Evolutionary conservation across 2,329 filamentous ascomycete genomes (phyloP).

Genomic region (Fusarium phyllophilum): DNA sequence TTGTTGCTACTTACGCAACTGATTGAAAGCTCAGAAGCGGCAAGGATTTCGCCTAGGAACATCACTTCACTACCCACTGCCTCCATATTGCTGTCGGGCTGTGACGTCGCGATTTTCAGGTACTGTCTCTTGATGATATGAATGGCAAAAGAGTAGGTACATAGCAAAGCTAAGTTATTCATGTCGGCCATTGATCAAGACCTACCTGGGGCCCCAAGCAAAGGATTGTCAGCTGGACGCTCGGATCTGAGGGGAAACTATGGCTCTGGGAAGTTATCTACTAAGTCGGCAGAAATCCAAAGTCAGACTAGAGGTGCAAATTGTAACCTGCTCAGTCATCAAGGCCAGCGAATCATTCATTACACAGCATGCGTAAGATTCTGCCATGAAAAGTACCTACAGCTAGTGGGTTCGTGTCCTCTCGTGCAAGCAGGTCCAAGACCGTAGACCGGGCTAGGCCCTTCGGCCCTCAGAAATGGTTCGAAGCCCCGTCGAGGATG

Average conservation of each 20-base stretch:
- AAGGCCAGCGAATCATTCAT: background rate
- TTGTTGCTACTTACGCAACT: conserved; percentile 14
- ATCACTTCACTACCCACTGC: conserved; percentile 1
- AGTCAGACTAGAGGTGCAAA: background rate
- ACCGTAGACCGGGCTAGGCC: conserved; percentile 38
- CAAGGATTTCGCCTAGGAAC: conserved; percentile 9
- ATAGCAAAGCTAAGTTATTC: background rate
- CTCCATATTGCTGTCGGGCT: background rate
- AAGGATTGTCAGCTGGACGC: background rate
- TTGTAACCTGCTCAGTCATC: background rate
- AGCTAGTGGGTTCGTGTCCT: background rate
- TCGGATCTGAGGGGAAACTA: background rate
- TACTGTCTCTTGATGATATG: background rate
- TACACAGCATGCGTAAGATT: background rate
- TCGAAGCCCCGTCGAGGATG: conserved; percentile 27
- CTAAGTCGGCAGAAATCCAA: background rate
- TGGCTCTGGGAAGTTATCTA: background rate
- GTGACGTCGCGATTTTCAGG: conserved; percentile 6
- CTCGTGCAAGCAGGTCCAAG: conserved; percentile 2
- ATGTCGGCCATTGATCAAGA: background rate
- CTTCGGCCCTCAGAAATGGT: conserved; percentile 36
- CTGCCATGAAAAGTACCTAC: background rate
- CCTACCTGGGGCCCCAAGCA: background rate
- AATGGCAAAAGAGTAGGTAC: background rate
- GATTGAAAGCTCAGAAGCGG: background rate